A percentile compares a stretch with the other conserved stretches of the same genome.
These are phyloP conservation scores for Ustilago bromivora DNA, from an alignment of 1,284 basidiomycete genomes.

Conservation along the genomic window DNA sequence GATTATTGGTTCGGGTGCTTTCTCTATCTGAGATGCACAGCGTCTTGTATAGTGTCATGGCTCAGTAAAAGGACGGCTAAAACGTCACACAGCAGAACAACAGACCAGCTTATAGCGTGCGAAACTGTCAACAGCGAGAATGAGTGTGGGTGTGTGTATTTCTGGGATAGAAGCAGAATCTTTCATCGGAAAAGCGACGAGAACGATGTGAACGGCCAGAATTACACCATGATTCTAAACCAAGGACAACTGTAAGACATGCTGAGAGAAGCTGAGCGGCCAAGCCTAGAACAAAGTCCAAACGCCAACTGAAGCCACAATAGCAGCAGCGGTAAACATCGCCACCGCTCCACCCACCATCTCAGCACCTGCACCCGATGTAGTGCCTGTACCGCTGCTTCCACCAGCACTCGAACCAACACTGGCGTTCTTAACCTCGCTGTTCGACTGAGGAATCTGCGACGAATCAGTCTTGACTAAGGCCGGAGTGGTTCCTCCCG, in stretches of 20 bases:
- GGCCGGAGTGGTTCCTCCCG: not conserved
- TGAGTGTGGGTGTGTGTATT: not conserved
- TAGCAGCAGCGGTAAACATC: constrained; percentile 11
- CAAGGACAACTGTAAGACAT: not conserved
- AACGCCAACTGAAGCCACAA: constrained; percentile 14
- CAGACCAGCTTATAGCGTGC: too few relatives aligned
- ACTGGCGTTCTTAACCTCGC: not conserved
- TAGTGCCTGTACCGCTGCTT: not conserved
- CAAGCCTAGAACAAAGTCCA: constrained; percentile 28
- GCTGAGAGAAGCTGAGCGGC: not conserved
- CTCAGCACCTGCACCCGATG: not conserved
- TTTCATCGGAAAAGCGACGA: not conserved
- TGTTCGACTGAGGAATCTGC: constrained; percentile 10
- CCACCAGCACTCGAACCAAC: not conserved
- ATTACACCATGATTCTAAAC: not conserved
- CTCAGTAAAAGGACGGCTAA: too few relatives aligned
- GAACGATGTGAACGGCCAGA: not conserved
- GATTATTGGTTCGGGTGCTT: constrained; percentile 30
- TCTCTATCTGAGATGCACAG: not conserved
- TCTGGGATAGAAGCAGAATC: not conserved
- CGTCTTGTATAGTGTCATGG: too few relatives aligned
- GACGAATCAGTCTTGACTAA: not conserved
- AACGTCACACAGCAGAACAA: not conserved
- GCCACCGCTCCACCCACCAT: constrained; percentile 6
- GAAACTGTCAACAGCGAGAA: not conserved